Evolutionary conservation across 2,329 filamentous ascomycete genomes (phyloP).

Genomic region (Tolypocladium pustulatum): DNA sequence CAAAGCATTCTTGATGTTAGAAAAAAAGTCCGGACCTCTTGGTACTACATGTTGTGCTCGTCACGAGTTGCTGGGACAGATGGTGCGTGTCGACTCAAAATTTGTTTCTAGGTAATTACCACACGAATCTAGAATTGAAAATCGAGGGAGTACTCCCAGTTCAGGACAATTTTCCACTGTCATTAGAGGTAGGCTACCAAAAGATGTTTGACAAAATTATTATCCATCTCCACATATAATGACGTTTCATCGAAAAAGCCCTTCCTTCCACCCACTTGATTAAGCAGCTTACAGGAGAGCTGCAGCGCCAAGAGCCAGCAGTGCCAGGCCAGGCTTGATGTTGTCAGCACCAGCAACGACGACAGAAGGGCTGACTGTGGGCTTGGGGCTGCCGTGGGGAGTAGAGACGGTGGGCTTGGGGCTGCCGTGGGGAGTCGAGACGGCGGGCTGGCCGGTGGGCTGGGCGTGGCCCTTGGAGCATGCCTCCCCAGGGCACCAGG

Average conservation of each 20-base stretch:
- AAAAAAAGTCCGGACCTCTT: not conserved
- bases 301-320: constrained; percentile 14
- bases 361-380: constrained; percentile 1
- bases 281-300: constrained; percentile 12
- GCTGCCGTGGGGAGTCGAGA: not conserved
- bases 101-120: not conserved
- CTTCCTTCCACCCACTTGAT: not conserved
- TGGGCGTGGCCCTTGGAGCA: constrained; percentile 1
- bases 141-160: not conserved
- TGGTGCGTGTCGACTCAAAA: not conserved
- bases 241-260: not conserved
- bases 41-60: not conserved
- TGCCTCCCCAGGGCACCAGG: no score
- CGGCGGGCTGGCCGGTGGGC: not conserved
- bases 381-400: not conserved
- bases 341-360: constrained; percentile 10
- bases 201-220: not conserved
- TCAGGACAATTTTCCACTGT: not conserved
- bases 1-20: not conserved
- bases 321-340: constrained; percentile 10
- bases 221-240: not conserved
- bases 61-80: not conserved
- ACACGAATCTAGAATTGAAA: not conserved
- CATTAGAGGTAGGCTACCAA: not conserved
- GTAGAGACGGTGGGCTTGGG: not conserved